Evolutionary conservation across 352 stramenopile species (phyloP), one percentile per base, ranked within the genome.

Genomic region (Phytophthora citricola): DNA sequence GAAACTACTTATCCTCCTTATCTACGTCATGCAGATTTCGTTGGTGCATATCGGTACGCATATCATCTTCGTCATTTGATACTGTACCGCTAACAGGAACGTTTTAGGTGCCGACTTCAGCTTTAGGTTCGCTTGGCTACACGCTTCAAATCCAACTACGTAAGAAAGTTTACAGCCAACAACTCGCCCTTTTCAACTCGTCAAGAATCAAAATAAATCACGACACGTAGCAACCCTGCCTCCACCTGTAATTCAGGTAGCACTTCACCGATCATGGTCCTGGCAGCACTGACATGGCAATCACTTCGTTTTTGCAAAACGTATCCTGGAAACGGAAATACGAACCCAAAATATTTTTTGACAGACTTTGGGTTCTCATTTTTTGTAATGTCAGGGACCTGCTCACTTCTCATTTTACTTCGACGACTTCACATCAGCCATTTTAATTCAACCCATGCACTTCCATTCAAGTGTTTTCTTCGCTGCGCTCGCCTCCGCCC

Each of bases 21-120:
- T 73, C n/a, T 82, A 75, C 44, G 48, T 78, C 26, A 57, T 72
- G 29, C 67, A 79, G 38, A 65, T 55, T 31, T 73, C 67, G 31
- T 8, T 78, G 5, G 24, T 57, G 5, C 69, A 81, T 24, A 59
- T 76, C n/a, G 66, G 66, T 74, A 58, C 4, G 27, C 24, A 7
- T 20, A 20, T 26, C 3, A 26, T 32, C 38, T 44, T 49, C 31
- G 15, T 15, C 22, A 3, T 15, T 29, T 29, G 14, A 32, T 31
- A 15, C 8, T 44, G 10, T 15, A 11, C 14, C 4, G 31, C 10
- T 26, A 3, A 41, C 32, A 10, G 32, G 2, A 14, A 39, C 12
- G 14, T 32, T 24, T 1, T 46, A 71, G 57, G 64, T 26, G 58
- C 64, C 26, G 64, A 72, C 14, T 72, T 72, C 51, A 72, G 44